Evolutionary conservation across 768 basidiomycete genomes (phyloP), one percentile per base, ranked within the genome.

Genomic region (Psilocybe tampanensis): DNA sequence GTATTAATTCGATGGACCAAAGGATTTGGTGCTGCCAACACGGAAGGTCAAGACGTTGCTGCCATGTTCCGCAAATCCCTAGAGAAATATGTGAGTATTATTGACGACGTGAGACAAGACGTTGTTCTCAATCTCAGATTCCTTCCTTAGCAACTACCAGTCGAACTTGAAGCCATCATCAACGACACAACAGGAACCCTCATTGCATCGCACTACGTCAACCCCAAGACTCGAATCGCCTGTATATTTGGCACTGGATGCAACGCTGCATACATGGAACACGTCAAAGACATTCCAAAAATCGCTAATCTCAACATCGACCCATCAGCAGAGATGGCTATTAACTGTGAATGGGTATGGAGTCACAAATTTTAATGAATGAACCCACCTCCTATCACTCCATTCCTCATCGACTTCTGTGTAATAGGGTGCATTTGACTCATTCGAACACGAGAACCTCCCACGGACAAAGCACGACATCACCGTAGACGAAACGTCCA

Each of bases 1-100:
- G 83, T 85, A 58, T 87, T 98, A 34, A 94, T 98, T 66, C 89
- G 96, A 17, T 99, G 97, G 97, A 99, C 97, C n/a, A 99, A 99
- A 73, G 97, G 97, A 61, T 98, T 98, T 65, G 94, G 94, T 29
- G 91, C 91, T 0, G 70, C 83, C 4, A 94, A 95, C 68, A 94
- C 93, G 17, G 97, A 98, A 72, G 95, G 95, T 17, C 77, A 83
- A 53, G 93, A 99, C 65, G 94, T 96, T 12, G 95, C 93, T 3
- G 90, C 80, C 36, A 95, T 99, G 93, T 96, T 99, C 77, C 84
- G 86, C 47, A 73, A 86, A 54, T 89, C 92, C 13, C 83, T 99
- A 44, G 78, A 78, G 55, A 92, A 89, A 79, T 77, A 83, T 67
- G 93, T 94, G 52, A 11, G 89, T 76, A 11, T 15, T 2, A 45